Percentiles rank a stretch among this genome's conserved stretches.
Evolutionary conservation across 352 stramenopile genomes (phyloP).

Genomic region (Globisporangium lucens): DNA sequence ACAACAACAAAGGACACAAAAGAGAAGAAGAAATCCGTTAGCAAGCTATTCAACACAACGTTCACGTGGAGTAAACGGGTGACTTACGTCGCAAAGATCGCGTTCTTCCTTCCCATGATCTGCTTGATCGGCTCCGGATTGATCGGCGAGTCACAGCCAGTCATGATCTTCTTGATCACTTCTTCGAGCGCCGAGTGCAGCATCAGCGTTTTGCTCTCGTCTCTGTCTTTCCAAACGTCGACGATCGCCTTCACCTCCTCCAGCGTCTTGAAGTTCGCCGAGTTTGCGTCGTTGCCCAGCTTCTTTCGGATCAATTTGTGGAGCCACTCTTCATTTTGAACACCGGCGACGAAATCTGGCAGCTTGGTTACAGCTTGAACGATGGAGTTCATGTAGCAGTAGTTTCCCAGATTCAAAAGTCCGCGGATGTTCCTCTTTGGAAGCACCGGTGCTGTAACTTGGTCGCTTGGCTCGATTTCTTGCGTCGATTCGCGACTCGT

Average conservation of each 20-base stretch:
- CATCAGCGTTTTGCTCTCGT: constrained; percentile 49
- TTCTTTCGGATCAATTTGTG: constrained; percentile 57
- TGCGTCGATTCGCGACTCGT: constrained; percentile 18
- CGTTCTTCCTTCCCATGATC: constrained; percentile 72
- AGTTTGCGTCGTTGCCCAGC: constrained; percentile 19
- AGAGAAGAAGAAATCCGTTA: background rate
- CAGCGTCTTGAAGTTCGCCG: constrained; percentile 27
- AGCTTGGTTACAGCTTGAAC: constrained; percentile 77
- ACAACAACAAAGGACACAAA: background rate
- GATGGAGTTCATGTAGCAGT: constrained; percentile 95
- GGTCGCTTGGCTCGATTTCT: constrained; percentile 11
- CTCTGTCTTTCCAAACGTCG: constrained; percentile 41
- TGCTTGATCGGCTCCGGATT: constrained; percentile 78
- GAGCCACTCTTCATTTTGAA: constrained; percentile 57
- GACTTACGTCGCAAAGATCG: constrained; percentile 82
- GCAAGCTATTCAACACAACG: background rate
- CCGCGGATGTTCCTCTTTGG: constrained; percentile 47
- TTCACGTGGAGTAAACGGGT: background rate
- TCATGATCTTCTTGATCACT: constrained; percentile 56
- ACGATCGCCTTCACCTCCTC: constrained; percentile 48
- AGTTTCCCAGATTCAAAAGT: constrained; percentile 93
- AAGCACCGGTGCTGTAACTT: background rate
- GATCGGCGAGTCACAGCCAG: constrained; percentile 65
- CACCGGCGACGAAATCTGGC: constrained; percentile 50
- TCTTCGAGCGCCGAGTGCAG: constrained; percentile 56